A percentile compares a stretch with the other conserved stretches of the same genome.
phyloP scores from a whole-genome alignment of 176 grass and related monocot species.

The Rhynchospora tenuis region DNA sequence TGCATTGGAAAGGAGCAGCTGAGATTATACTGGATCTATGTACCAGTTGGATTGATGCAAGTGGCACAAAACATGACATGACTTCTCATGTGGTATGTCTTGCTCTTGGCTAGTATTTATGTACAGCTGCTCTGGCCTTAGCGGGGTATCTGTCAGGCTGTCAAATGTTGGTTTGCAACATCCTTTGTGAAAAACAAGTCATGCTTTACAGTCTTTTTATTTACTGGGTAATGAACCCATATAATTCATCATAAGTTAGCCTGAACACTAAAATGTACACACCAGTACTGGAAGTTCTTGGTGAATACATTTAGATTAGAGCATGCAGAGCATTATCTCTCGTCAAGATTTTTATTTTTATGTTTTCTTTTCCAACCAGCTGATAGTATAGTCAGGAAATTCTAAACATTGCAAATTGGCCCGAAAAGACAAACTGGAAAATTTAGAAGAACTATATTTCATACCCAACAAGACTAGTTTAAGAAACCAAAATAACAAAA shows the following conservation, averaged over 20 bases:
- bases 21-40: slow-evolving; percentile 79
- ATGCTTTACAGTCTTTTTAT: background rate
- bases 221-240: background rate
- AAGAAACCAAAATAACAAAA: background rate
- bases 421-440: background rate
- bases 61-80: slow-evolving; percentile 42
- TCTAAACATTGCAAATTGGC: background rate
- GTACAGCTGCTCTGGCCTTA: background rate
- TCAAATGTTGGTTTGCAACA: background rate
- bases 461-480: background rate
- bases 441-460: background rate
- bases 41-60: slow-evolving; percentile 51
- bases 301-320: background rate
- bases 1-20: slow-evolving; percentile 98
- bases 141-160: background rate
- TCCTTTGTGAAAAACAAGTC: too few relatives aligned
- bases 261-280: background rate
- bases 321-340: background rate
- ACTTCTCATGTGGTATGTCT: background rate
- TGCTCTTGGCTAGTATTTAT: background rate
- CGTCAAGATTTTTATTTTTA: too few relatives aligned
- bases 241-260: background rate
- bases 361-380: background rate
- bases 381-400: background rate
- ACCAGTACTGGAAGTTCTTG: background rate